Percentiles rank a stretch among this genome's conserved stretches.
Conservation (phyloP, 2,329 filamentous ascomycete species). For the Zasmidium angulare region DNA sequence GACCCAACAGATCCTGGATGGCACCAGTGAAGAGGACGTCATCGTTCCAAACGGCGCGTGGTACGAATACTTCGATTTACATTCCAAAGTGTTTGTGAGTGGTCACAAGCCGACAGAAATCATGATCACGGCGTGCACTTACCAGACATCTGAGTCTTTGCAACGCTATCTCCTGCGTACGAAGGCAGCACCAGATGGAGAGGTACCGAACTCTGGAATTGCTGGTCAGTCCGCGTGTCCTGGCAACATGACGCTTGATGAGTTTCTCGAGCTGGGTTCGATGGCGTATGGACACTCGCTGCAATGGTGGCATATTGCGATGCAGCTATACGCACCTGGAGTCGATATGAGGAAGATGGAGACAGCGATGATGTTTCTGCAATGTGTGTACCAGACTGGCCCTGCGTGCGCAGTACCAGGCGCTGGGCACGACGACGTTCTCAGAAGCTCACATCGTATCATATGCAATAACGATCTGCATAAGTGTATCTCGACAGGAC, state of each 20-base stretch:
- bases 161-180: constrained; percentile 8
- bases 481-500: too few relatives aligned
- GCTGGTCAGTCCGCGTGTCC: constrained; percentile 54
- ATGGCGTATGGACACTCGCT: constrained; percentile 48
- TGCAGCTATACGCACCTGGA: constrained; percentile 53
- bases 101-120: too few relatives aligned
- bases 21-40: too few relatives aligned
- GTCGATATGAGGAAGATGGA: constrained; percentile 61
- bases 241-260: constrained; percentile 47
- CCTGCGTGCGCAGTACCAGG: neutral
- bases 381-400: constrained; percentile 58
- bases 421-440: neutral
- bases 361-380: constrained; percentile 51
- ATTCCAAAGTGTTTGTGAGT: too few relatives aligned
- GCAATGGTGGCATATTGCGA: constrained; percentile 51
- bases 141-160: constrained; percentile 48
- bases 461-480: too few relatives aligned
- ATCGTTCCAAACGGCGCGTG: too few relatives aligned
- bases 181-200: constrained; percentile 9
- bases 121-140: too few relatives aligned
- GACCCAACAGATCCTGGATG: too few relatives aligned
- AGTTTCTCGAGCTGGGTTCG: constrained; percentile 54
- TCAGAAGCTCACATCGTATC: constrained; percentile 1
- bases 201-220: constrained; percentile 33
- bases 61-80: constrained; percentile 46